Evolutionary conservation across 495 filamentous ascomycete genomes (phyloP).

Genomic region (Hapsidospora chrysogenum): DNA sequence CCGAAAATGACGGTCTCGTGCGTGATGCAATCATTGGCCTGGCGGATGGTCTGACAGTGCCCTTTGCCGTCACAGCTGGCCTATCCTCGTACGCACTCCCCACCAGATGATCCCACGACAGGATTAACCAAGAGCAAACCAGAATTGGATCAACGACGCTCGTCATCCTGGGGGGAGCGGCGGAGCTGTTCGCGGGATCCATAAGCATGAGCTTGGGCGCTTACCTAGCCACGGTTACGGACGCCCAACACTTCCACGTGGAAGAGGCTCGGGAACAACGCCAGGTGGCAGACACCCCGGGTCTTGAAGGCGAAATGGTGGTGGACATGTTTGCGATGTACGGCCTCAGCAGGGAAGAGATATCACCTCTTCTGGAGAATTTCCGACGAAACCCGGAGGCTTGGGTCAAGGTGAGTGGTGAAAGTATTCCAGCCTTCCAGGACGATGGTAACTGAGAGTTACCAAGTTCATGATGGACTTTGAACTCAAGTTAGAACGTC

Average conservation of each 20-base stretch:
- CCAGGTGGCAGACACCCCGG: constrained; percentile 20
- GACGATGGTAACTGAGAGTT: too few relatives aligned
- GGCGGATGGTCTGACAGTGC: constrained; percentile 47
- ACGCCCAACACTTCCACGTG: constrained; percentile 25
- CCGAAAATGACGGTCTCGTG: too few relatives aligned
- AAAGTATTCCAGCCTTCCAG: too few relatives aligned
- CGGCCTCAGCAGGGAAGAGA: constrained; percentile 15
- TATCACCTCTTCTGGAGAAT: constrained; percentile 18
- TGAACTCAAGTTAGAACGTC: constrained; percentile 28
- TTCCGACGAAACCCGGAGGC: constrained; percentile 20
- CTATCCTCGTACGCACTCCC: constrained; percentile 39
- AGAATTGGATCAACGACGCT: constrained; percentile 35
- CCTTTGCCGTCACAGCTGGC: constrained; percentile 48
- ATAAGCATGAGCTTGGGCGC: constrained; percentile 54
- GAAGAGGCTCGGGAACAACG: constrained; percentile 25
- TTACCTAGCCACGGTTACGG: constrained; percentile 34
- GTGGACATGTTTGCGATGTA: constrained; percentile 25
- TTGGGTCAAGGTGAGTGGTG: too few relatives aligned
- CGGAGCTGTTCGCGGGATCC: constrained; percentile 44
- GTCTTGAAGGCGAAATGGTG: constrained; percentile 24
- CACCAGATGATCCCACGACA: constrained; percentile 46
- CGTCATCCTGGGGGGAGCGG: constrained; percentile 48
- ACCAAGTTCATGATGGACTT: constrained; percentile 41
- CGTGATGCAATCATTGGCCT: constrained; percentile 34
- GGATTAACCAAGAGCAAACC: constrained; percentile 36